phyloP scores from a whole-genome alignment of 75 land plant species.

The Chamaecyparis obtusa region DNA sequence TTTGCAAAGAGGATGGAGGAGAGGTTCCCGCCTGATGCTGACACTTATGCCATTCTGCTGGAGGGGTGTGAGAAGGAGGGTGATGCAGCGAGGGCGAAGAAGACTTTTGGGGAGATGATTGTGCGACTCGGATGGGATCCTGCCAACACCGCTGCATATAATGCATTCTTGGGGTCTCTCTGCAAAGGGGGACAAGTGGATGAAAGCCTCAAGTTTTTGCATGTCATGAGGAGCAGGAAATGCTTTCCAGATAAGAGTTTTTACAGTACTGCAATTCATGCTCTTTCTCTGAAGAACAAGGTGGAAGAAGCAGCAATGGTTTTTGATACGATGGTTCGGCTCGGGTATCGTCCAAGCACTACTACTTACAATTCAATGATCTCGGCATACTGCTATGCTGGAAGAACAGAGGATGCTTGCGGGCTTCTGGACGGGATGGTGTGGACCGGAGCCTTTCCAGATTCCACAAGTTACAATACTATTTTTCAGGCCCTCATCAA shows the following conservation, averaged over 20 bases:
- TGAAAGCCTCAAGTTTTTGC: slow-evolving; percentile 10
- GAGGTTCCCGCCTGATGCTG: slow-evolving; percentile 14
- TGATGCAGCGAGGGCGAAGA: slow-evolving; percentile 9
- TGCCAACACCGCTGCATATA: slow-evolving; percentile 13
- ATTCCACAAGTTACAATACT: slow-evolving; percentile 35
- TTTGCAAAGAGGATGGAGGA: slow-evolving; percentile 3
- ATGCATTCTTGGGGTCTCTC: slow-evolving; percentile 16
- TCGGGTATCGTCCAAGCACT: slow-evolving; percentile 19
- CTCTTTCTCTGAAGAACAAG: slow-evolving; percentile 12
- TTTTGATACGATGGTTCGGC: slow-evolving; percentile 18
- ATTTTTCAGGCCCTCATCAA: slow-evolving; percentile 32
- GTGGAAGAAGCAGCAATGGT: neutral
- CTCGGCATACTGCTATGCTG: slow-evolving; percentile 20
- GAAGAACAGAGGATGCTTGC: slow-evolving; percentile 17
- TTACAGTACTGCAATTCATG: slow-evolving; percentile 15
- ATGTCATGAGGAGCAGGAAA: slow-evolving; percentile 7
- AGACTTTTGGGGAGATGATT: slow-evolving; percentile 15
- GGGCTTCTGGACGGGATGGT: slow-evolving; percentile 55
- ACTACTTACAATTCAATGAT: slow-evolving; percentile 52
- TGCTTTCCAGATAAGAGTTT: slow-evolving; percentile 17
- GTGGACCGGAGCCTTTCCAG: slow-evolving; percentile 43
- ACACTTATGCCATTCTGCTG: slow-evolving; percentile 13
- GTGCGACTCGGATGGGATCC: slow-evolving; percentile 9
- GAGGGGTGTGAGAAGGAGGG: slow-evolving; percentile 25
- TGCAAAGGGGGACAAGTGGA: slow-evolving; percentile 9